Evolutionary conservation across 2,329 filamentous ascomycete species (phyloP).

Genomic region (Aspergillus sojae): DNA sequence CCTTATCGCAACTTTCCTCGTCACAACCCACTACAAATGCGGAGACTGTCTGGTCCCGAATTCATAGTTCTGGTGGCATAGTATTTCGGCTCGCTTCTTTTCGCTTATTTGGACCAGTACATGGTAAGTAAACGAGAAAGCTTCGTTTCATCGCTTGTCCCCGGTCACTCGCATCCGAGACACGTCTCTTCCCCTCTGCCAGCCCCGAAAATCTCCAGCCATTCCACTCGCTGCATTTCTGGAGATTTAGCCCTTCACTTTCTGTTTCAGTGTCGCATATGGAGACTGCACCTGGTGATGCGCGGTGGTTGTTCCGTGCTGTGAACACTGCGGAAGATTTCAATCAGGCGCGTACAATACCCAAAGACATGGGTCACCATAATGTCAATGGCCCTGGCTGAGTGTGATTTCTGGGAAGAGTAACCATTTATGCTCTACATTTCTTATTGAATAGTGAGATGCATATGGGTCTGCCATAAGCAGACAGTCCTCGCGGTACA

Average conservation of each 20-base stretch:
- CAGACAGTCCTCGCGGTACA: not conserved
- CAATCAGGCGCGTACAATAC: conserved; percentile 20
- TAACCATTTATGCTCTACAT: not conserved
- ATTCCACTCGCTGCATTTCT: not conserved
- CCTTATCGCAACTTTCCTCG: conserved; percentile 21
- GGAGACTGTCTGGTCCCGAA: conserved; percentile 22
- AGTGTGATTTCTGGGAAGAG: not conserved
- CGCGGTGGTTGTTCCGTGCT: conserved; percentile 15
- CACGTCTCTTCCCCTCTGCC: conserved; percentile 5
- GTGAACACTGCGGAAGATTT: conserved; percentile 8
- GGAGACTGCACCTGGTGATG: conserved; percentile 7
- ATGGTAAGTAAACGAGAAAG: conserved; percentile 26
- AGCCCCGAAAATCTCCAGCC: not conserved
- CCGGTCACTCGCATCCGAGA: conserved; percentile 17
- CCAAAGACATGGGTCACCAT: not conserved
- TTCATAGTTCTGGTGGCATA: conserved; percentile 29
- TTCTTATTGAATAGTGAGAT: not conserved
- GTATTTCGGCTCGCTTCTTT: conserved; percentile 29
- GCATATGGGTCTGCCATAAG: conserved; percentile 5
- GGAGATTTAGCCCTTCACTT: not conserved
- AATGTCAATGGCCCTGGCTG: not conserved
- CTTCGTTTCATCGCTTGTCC: conserved; percentile 22
- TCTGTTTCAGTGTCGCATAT: conserved; percentile 9
- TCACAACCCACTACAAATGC: conserved; percentile 19
- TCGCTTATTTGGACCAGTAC: conserved; percentile 27